phyloP scores from a whole-genome alignment of 129 eudicot genomes.

The Erigeron canadensis region DNA sequence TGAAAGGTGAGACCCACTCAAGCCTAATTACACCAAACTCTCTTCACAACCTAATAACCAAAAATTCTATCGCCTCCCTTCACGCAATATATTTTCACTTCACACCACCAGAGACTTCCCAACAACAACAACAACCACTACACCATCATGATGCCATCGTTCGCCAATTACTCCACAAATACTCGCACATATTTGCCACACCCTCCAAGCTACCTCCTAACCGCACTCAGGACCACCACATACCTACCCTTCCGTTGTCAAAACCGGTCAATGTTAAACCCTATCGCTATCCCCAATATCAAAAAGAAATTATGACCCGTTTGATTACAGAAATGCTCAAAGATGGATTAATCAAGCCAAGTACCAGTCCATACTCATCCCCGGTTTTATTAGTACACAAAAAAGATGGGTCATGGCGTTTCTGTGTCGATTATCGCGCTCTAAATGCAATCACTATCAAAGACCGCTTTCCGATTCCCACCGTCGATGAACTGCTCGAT shows the following conservation, averaged over 20 bases:
- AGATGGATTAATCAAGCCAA: neutral
- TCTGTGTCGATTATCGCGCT: neutral
- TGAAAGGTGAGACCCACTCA: too few relatives aligned
- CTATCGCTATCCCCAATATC: neutral
- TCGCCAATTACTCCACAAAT: too few relatives aligned
- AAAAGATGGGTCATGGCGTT: neutral
- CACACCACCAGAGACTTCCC: too few relatives aligned
- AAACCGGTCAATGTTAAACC: neutral
- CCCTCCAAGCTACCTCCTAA: neutral
- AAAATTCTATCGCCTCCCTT: too few relatives aligned
- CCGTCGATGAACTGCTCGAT: neutral
- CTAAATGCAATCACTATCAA: neutral
- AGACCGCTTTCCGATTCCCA: neutral
- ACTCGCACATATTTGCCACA: too few relatives aligned
- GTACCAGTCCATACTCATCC: neutral
- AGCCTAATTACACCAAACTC: too few relatives aligned
- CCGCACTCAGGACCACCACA: neutral
- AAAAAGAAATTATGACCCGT: neutral
- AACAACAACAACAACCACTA: too few relatives aligned
- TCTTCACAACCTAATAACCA: too few relatives aligned
- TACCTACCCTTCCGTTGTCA: neutral
- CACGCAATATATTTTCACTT: too few relatives aligned
- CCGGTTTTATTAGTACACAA: neutral
- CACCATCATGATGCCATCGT: too few relatives aligned
- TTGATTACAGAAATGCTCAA: neutral